Evolutionary conservation across 78 protist genomes (phyloP), one percentile per base, ranked within the genome.

Genomic region (Isochrysis galbana): DNA sequence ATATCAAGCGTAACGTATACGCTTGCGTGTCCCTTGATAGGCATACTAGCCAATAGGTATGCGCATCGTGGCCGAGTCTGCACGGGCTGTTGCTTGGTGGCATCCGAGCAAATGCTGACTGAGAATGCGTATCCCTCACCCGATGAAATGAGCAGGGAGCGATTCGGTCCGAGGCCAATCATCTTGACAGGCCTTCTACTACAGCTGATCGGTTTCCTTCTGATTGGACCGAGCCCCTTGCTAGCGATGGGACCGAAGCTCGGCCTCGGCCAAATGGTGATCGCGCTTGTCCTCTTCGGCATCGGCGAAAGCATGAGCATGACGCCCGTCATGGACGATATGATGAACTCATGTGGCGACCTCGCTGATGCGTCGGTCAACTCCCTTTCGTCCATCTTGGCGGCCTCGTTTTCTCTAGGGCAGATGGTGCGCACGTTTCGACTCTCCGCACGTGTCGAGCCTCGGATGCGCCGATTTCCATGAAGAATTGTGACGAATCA

Each of bases 291-390:
- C 55, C 54, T 80, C 38, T 80, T 80, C 41, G 88, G 88, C 7
- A n/a, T 80, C 44, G 88, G 88, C 88, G 88, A 80, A 54, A 1
- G 44, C n/a, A 80, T 80, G 88, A 11, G 29, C 19, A 78, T 78
- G 86, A 78, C 48, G 45, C 48, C 86, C 39, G 44, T 80, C 29
- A 80, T 80, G 88, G 88, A 80, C 47, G 88, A 80, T 54, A 80
- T 80, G 88, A 39, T 80, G 88, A 10, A 0, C 55, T 44, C 88
- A 34, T 44, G 55, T 23, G 55, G 54, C 38, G 88, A 42, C 36
- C 21, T 0, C 23, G 88, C 88, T 23, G 55, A 80, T 23, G 88
- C 7, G 26, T 38, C 39, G 23, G 26, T 44, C 42, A 29, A 44
- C 54, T 21, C 88, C 0, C 54, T 80, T 1, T 41, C 88, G 7